Evolutionary conservation across 345 rosid species (phyloP).

Genomic region (Turritis glabra): DNA sequence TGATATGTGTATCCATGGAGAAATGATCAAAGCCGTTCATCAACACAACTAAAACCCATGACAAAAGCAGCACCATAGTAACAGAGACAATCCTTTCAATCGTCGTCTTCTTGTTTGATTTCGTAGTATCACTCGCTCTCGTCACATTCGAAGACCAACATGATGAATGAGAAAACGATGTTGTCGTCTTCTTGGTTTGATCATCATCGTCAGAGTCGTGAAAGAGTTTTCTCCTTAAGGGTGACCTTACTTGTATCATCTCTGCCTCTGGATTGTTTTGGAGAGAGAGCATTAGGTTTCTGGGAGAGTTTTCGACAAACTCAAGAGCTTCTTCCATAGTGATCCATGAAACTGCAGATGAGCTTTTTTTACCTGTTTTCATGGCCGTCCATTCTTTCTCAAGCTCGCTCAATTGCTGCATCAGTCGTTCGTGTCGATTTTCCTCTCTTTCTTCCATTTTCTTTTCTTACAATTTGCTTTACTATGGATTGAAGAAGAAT

Average conservation of each 20-base stretch:
- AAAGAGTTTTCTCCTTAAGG: conserved; percentile 31
- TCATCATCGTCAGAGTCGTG: conserved; percentile 10
- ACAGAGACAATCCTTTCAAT: not conserved
- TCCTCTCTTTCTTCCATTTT: conserved; percentile 31
- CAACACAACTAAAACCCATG: conserved; percentile 18
- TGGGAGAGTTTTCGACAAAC: conserved; percentile 47
- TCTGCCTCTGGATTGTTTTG: conserved; percentile 34
- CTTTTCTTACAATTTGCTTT: not conserved
- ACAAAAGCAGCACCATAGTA: conserved; percentile 7
- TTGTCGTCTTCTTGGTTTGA: not conserved
- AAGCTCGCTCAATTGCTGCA: conserved; percentile 31
- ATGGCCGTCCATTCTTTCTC: conserved; percentile 49
- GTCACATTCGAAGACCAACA: conserved; percentile 31
- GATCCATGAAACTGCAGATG: conserved; percentile 32
- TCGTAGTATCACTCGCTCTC: not conserved
- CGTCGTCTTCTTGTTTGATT: not conserved
- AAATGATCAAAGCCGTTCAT: conserved; percentile 7
- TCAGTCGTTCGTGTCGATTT: conserved; percentile 29
- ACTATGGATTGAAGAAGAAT: conserved; percentile 10
- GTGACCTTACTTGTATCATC: conserved; percentile 14
- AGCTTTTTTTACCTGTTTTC: conserved; percentile 41
- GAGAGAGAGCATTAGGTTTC: conserved; percentile 52
- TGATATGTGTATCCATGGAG: not conserved
- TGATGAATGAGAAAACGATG: conserved; percentile 3
- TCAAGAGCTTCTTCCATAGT: conserved; percentile 33